phyloP scores from a whole-genome alignment of 2,329 filamentous ascomycete species.

The Epichloe hybrida region DNA sequence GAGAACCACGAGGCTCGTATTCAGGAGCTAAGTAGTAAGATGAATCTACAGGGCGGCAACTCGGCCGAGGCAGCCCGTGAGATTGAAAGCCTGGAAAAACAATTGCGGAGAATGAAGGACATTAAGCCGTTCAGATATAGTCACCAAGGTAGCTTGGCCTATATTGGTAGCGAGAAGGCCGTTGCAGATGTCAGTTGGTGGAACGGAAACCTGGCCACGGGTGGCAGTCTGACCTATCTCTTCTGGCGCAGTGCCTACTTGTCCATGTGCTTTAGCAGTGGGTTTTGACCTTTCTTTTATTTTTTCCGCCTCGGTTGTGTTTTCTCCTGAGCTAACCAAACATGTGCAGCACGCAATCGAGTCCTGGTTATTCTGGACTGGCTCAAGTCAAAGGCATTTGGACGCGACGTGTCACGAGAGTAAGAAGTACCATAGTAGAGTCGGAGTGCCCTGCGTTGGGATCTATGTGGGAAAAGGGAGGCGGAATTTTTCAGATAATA shows the following conservation, averaged over 20 bases:
- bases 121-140: slow-evolving; percentile 98
- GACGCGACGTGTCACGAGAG: slow-evolving; percentile 83
- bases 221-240: slow-evolving; percentile 87
- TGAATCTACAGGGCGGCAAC: slow-evolving; percentile 49
- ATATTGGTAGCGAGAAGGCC: slow-evolving; percentile 96
- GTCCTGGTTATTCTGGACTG: slow-evolving; percentile 88
- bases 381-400: slow-evolving; percentile 94
- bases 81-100: slow-evolving; percentile 77
- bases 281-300: no score
- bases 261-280: slow-evolving; percentile 99
- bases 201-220: slow-evolving; percentile 89
- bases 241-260: slow-evolving; percentile 98
- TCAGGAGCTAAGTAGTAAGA: slow-evolving; percentile 47
- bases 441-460: not conserved
- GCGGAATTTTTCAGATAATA: not conserved
- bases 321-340: slow-evolving; percentile 8
- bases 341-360: slow-evolving; percentile 65
- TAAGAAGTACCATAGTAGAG: slow-evolving; percentile 24
- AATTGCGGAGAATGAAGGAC: slow-evolving; percentile 80
- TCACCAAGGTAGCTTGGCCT: slow-evolving; percentile 90
- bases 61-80: slow-evolving; percentile 55
- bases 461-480: not conserved
- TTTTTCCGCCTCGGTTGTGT: not conserved
- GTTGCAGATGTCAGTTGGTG: slow-evolving; percentile 96
- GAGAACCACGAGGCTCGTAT: slow-evolving; percentile 69